phyloP scores from a whole-genome alignment of 495 filamentous ascomycete genomes.

The Talaromyces proteolyticus region DNA sequence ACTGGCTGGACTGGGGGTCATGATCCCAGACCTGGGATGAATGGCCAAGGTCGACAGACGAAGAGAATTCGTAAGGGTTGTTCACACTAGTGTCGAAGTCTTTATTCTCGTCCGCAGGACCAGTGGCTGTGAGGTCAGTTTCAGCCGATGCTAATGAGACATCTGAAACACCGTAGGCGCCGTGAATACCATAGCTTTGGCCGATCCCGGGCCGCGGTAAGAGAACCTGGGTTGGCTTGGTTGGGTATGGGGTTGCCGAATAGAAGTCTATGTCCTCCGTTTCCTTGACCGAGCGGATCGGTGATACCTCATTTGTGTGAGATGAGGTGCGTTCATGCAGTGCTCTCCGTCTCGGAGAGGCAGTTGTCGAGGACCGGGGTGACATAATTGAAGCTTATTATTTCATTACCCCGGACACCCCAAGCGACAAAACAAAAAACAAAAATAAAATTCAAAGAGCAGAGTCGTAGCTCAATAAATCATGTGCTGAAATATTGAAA shows the following conservation, averaged over 20 bases:
- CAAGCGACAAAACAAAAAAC: background rate
- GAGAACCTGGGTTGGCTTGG: slow-evolving; percentile 46
- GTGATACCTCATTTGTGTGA: slow-evolving; percentile 39
- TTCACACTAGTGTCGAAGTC: background rate
- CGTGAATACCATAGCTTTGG: slow-evolving; percentile 24
- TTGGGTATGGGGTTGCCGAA: slow-evolving; percentile 42
- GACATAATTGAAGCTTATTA: background rate
- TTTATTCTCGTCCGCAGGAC: background rate
- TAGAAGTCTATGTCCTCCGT: slow-evolving; percentile 36
- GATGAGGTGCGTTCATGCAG: slow-evolving; percentile 49
- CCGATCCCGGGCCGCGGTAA: slow-evolving; percentile 41
- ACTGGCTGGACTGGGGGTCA: slow-evolving; percentile 37
- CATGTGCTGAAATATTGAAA: background rate
- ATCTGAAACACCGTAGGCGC: slow-evolving; percentile 15
- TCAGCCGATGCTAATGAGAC: slow-evolving; percentile 5
- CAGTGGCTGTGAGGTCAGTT: slow-evolving; percentile 7
- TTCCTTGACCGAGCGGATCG: slow-evolving; percentile 28
- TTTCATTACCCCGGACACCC: background rate
- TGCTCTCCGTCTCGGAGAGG: slow-evolving; percentile 34
- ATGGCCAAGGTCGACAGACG: slow-evolving; percentile 22
- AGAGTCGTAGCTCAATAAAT: background rate
- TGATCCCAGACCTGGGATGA: slow-evolving; percentile 37
- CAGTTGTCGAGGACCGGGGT: slow-evolving; percentile 20
- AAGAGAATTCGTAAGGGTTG: slow-evolving; percentile 35
- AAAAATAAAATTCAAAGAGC: background rate